Conservation (phyloP, 768 basidiomycete genomes). For the Coprinellus aureogranulatus region DNA sequence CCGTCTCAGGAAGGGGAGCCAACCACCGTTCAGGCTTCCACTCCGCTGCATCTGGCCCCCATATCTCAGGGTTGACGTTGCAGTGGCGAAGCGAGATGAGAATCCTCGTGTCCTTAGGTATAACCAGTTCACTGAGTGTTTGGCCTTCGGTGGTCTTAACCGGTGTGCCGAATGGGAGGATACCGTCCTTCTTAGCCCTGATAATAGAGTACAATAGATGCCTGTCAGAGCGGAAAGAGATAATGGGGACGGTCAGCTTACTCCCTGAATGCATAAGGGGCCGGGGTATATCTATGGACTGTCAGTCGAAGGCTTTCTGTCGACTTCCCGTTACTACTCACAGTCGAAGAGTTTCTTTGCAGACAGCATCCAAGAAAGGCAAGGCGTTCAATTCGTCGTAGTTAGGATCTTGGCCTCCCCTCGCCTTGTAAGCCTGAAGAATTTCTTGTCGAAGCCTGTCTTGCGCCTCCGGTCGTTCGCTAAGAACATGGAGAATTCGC, state of each 20-base stretch:
- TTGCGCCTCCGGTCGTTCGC: constrained; percentile 19
- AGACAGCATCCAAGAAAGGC: constrained; percentile 37
- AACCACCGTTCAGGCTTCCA: constrained; percentile 56
- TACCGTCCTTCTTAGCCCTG: constrained; percentile 21
- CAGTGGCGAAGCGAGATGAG: constrained; percentile 29
- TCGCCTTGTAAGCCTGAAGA: constrained; percentile 18
- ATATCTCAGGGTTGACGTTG: constrained; percentile 39
- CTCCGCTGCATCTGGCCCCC: constrained; percentile 46
- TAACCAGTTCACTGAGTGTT: constrained; percentile 26
- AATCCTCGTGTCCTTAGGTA: constrained; percentile 36
- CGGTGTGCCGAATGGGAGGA: constrained; percentile 24
- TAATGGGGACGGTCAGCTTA: constrained; percentile 3
- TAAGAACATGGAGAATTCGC: constrained; percentile 17
- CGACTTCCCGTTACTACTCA: no score
- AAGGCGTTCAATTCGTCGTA: constrained; percentile 38
- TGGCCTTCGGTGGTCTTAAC: constrained; percentile 22
- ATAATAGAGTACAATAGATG: neutral
- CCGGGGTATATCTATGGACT: constrained; percentile 18
- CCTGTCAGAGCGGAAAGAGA: neutral
- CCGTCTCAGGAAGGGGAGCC: constrained; percentile 20
- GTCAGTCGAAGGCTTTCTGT: no score
- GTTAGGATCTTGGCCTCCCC: constrained; percentile 20
- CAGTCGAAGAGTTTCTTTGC: constrained; percentile 37
- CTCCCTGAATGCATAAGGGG: constrained; percentile 18
- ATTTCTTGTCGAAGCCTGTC: constrained; percentile 21